Evolutionary conservation across 116 monocot genomes (phyloP), one percentile per base, ranked within the genome.

Genomic region (Trichopus zeylanicus): DNA sequence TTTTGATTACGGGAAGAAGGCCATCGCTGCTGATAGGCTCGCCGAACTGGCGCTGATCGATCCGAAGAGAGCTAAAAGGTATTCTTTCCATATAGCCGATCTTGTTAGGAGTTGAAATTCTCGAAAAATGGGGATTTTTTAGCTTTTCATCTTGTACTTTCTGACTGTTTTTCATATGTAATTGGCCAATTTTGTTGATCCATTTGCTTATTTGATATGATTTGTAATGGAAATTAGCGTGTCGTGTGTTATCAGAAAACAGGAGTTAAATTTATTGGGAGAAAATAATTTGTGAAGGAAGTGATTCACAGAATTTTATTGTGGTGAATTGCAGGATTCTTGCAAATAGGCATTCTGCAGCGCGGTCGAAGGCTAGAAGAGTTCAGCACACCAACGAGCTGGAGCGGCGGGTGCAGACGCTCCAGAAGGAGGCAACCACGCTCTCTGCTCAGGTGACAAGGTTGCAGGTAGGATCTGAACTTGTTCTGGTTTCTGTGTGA

Each of bases 281-380:
- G n/a, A n/a, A n/a, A n/a, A n/a, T n/a, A n/a, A n/a, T n/a, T n/a
- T n/a, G n/a, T n/a, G n/a, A n/a, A n/a, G n/a, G n/a, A n/a, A n/a
- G n/a, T n/a, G n/a, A n/a, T n/a, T n/a, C n/a, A n/a, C n/a, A n/a
- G n/a, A n/a, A n/a, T n/a, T n/a, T n/a, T n/a, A n/a, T n/a, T n/a
- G n/a, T n/a, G n/a, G n/a, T n/a, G 11, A 26, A 5, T 30, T 72
- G 61, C 69, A 92, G 92, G 63, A 92, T 92, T 66, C 80, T 92
- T 49, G 92, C 92, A 42, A 92, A 92, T 51, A 83, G 92, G 57
- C 92, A 92, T 66, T 92, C 92, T 21, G 92, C 92, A 29, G 87
- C 87, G 16, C 74, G 92, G 10, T 92, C 92, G 0, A 92, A 92
- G 70, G 92, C 87, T 61, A 71, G 92, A 57, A 92, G 87, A 65